phyloP scores from a whole-genome alignment of 352 stramenopile species.

The Pythium phragmitis region DNA sequence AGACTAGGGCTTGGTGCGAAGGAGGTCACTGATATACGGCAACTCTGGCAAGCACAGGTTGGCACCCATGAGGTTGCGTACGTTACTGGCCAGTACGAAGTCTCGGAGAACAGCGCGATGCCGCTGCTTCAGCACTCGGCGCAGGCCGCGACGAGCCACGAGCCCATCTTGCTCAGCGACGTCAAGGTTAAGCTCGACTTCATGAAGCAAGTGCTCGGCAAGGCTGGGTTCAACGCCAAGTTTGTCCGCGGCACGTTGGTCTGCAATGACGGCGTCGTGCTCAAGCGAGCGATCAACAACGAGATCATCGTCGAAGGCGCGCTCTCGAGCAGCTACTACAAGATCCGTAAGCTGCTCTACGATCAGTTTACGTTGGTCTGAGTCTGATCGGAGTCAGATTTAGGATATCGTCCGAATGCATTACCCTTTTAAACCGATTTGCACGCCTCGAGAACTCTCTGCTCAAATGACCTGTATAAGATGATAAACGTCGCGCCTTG shows the following conservation, averaged over 20 bases:
- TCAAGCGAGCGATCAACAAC: conserved; percentile 85
- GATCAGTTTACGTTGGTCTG: conserved; percentile 89
- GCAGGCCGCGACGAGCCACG: conserved; percentile 50
- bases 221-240: conserved; percentile 87
- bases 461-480: conserved; percentile 12
- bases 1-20: neutral
- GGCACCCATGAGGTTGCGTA: conserved; percentile 86
- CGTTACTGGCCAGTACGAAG: conserved; percentile 68
- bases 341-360: conserved; percentile 84
- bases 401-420: neutral
- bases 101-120: conserved; percentile 69
- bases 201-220: conserved; percentile 88
- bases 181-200: conserved; percentile 89
- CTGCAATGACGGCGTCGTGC: conserved; percentile 86
- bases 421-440: conserved; percentile 20
- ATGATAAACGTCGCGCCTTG: conserved; percentile 13
- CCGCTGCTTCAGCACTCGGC: conserved; percentile 61
- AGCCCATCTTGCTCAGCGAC: conserved; percentile 83
- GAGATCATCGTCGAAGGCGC: conserved; percentile 86
- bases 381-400: conserved; percentile 21
- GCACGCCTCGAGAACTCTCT: neutral
- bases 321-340: conserved; percentile 86
- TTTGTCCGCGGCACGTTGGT: conserved; percentile 89
- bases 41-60: conserved; percentile 38
- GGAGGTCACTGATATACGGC: neutral